Percentiles rank a stretch among this genome's conserved stretches.
phyloP scores from a whole-genome alignment of 805 yeast genomes.

The Candida gorgasii region DNA sequence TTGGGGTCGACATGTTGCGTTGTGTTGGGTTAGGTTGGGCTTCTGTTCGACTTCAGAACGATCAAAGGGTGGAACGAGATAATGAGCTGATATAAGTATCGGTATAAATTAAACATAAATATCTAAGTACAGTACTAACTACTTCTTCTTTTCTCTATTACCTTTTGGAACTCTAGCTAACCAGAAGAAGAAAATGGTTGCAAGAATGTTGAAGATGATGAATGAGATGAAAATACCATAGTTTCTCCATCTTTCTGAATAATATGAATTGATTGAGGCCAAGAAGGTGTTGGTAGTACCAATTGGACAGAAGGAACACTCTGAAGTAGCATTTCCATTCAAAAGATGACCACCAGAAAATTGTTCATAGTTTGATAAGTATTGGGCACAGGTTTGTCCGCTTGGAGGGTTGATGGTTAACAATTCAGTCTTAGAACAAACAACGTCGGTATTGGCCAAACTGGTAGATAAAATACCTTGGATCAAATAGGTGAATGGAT shows the following conservation, averaged over 20 bases:
- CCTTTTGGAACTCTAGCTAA: slow-evolving; percentile 74
- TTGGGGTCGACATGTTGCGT: too few species aligned
- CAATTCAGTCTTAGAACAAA: slow-evolving; percentile 27
- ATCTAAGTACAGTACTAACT: slow-evolving; percentile 3
- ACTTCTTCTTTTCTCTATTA: slow-evolving; percentile 35
- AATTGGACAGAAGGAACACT: slow-evolving; percentile 64
- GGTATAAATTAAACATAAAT: not conserved
- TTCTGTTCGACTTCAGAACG: too few species aligned
- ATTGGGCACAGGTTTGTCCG: slow-evolving; percentile 33
- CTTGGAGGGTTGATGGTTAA: slow-evolving; percentile 21
- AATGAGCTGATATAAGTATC: too few species aligned
- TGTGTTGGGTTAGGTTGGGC: too few species aligned
- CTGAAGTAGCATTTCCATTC: slow-evolving; percentile 41
- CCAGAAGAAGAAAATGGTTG: slow-evolving; percentile 49
- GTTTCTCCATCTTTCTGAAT: slow-evolving; percentile 65
- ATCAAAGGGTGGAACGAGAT: too few species aligned
- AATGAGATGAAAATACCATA: slow-evolving; percentile 51
- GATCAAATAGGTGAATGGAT: slow-evolving; percentile 67
- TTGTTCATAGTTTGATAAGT: slow-evolving; percentile 24
- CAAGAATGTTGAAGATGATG: slow-evolving; percentile 33
- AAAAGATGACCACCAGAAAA: slow-evolving; percentile 47
- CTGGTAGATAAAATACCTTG: slow-evolving; percentile 47
- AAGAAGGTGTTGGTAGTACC: slow-evolving; percentile 61
- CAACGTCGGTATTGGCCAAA: slow-evolving; percentile 38
- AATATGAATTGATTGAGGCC: slow-evolving; percentile 41